phyloP scores from a whole-genome alignment of 163 green algal species.

The Chlorella variabilis region DNA sequence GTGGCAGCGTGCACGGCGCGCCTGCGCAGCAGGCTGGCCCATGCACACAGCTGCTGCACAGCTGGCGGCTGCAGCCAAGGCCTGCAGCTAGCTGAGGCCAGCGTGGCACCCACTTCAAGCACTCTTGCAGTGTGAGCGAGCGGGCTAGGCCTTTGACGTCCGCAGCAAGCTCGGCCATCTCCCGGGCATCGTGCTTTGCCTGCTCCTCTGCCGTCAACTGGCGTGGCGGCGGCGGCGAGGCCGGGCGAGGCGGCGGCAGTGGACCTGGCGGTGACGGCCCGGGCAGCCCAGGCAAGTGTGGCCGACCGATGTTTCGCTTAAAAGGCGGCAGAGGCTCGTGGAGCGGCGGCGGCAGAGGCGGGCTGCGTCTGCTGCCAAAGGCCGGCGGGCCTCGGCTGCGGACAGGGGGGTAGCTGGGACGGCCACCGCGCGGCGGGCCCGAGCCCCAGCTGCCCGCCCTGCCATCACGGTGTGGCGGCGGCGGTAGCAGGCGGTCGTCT shows the following conservation, averaged over 20 bases:
- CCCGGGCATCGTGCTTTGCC: neutral
- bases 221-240: neutral
- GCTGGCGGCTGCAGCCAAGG: too few relatives aligned
- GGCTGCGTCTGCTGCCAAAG: neutral
- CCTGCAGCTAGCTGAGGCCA: too few relatives aligned
- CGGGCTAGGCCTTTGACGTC: conserved; percentile 9
- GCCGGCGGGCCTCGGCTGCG: neutral
- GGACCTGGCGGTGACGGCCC: neutral
- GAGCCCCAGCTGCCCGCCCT: conserved; percentile 4
- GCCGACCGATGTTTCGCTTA: neutral
- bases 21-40: too few relatives aligned
- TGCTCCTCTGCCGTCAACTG: conserved; percentile 3
- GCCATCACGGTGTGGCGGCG: neutral
- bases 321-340: neutral
- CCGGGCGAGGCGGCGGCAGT: neutral
- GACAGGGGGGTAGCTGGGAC: neutral
- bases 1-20: too few relatives aligned
- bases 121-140: conserved; percentile 23
- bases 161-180: conserved; percentile 2
- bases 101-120: conserved; percentile 37
- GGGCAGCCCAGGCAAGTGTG: neutral
- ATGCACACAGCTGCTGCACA: too few relatives aligned
- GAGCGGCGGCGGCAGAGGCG: neutral
- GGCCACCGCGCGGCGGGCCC: neutral
- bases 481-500: neutral